These are phyloP conservation scores for Neurospora sublineolata DNA, from an alignment of 495 filamentous ascomycete genomes.

Conservation along the genomic window DNA sequence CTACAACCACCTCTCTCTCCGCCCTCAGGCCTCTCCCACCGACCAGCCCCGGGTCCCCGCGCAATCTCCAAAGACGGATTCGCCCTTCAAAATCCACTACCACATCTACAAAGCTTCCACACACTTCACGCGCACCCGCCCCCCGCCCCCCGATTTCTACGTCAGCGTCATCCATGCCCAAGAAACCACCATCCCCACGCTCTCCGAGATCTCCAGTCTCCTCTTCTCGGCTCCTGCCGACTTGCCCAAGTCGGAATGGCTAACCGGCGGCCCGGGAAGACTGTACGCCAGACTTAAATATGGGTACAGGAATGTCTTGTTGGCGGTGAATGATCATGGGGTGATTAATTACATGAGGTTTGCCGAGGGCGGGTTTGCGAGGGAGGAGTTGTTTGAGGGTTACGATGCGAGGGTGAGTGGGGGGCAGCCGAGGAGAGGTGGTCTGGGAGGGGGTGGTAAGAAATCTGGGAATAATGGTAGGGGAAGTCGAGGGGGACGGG, in stretches of 20 bases:
- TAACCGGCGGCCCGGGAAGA: slow-evolving; percentile 24
- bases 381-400: slow-evolving; percentile 56
- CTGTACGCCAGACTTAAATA: slow-evolving; percentile 65
- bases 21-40: slow-evolving; percentile 52
- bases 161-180: slow-evolving; percentile 71
- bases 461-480: slow-evolving; percentile 11
- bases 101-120: slow-evolving; percentile 63
- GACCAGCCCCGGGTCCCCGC: slow-evolving; percentile 7
- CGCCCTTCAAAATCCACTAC: slow-evolving; percentile 62
- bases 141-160: slow-evolving; percentile 67
- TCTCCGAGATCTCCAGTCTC: slow-evolving; percentile 57
- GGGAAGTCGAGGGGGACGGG: slow-evolving; percentile 15
- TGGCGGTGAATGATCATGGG: slow-evolving; percentile 84
- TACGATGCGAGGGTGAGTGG: slow-evolving; percentile 26
- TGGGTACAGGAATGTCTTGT: slow-evolving; percentile 68
- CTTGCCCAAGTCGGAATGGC: slow-evolving; percentile 41
- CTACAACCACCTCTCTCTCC: slow-evolving; percentile 67
- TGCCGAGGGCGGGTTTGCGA: slow-evolving; percentile 66
- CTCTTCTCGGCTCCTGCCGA: slow-evolving; percentile 57
- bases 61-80: slow-evolving; percentile 1
- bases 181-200: slow-evolving; percentile 54
- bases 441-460: slow-evolving; percentile 28
- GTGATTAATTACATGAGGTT: slow-evolving; percentile 78
- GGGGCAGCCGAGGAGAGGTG: slow-evolving; percentile 33
- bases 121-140: slow-evolving; percentile 61